These are phyloP conservation scores for Ottelia alismoides DNA, from an alignment of 106 monocot species.

Conservation along the genomic window DNA sequence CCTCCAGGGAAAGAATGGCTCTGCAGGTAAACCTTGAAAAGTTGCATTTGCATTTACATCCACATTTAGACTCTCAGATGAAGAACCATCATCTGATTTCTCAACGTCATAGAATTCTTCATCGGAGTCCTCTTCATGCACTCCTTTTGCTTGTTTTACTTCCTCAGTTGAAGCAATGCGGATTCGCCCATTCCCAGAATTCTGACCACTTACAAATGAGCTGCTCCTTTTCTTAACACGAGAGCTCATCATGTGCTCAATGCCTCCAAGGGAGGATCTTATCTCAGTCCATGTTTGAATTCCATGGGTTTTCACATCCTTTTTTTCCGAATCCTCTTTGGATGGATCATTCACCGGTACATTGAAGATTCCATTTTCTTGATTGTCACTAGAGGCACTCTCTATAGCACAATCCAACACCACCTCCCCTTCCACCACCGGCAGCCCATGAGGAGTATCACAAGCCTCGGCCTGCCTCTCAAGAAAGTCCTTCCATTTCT, in stretches of 20 bases:
- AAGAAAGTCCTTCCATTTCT: constrained; percentile 76
- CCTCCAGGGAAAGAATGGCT: constrained; percentile 39
- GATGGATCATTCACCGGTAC: neutral
- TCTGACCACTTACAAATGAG: constrained; percentile 1
- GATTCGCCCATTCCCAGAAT: constrained; percentile 1
- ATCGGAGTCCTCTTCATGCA: constrained; percentile 37
- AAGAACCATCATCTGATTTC: constrained; percentile 21
- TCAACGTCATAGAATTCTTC: constrained; percentile 69
- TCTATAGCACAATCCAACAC: neutral
- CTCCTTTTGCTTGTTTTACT: constrained; percentile 7
- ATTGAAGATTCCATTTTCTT: no score
- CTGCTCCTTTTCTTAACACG: constrained; percentile 38
- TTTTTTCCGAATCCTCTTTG: constrained; percentile 6
- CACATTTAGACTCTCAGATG: constrained; percentile 22
- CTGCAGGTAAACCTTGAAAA: constrained; percentile 7
- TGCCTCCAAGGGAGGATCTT: constrained; percentile 45
- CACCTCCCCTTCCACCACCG: constrained; percentile 8
- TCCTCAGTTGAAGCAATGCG: constrained; percentile 36
- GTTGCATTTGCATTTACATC: constrained; percentile 8
- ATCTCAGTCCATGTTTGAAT: constrained; percentile 45
- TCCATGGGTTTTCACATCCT: constrained; percentile 22
- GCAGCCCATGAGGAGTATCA: constrained; percentile 3
- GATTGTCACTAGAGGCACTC: constrained; percentile 8
- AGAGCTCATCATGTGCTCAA: constrained; percentile 71
- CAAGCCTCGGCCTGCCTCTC: constrained; percentile 35